Evolutionary conservation across 2,329 filamentous ascomycete genomes (phyloP).

Genomic region (Sarocladium strictum): DNA sequence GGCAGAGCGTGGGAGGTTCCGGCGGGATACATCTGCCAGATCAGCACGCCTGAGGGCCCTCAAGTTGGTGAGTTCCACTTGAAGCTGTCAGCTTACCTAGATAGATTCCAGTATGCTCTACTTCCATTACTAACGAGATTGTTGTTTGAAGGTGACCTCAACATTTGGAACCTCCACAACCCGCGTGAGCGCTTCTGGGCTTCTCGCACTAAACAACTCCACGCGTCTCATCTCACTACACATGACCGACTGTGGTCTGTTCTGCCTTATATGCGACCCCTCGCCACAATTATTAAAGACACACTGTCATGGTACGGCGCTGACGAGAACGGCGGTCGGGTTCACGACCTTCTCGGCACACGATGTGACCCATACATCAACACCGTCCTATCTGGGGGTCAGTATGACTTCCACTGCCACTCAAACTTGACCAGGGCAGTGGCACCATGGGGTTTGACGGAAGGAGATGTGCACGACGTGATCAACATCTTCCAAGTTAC

Average conservation of each 20-base stretch:
- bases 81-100: too few species aligned
- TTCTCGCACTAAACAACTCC: conserved; percentile 68
- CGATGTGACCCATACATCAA: conserved; percentile 83
- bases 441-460: conserved; percentile 59
- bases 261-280: conserved; percentile 15
- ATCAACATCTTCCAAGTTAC: conserved; percentile 85
- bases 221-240: conserved; percentile 66
- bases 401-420: conserved; percentile 80
- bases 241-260: conserved; percentile 73
- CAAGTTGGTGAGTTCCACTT: conserved; percentile 53
- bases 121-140: not conserved
- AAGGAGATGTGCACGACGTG: conserved; percentile 77
- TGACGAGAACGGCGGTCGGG: conserved; percentile 52
- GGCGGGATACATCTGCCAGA: conserved; percentile 61
- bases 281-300: conserved; percentile 16
- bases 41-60: conserved; percentile 70
- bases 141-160: conserved; percentile 58
- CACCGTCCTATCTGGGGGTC: conserved; percentile 62
- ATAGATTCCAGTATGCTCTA: too few species aligned
- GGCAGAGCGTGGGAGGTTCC: conserved; percentile 68
- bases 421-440: conserved; percentile 74
- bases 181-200: conserved; percentile 81
- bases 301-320: conserved; percentile 12
- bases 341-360: conserved; percentile 77
- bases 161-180: conserved; percentile 73